Base-by-base conservation (phyloP, 2,329 filamentous ascomycete species). In the Cephalotrichum gorgonifer region DNA sequence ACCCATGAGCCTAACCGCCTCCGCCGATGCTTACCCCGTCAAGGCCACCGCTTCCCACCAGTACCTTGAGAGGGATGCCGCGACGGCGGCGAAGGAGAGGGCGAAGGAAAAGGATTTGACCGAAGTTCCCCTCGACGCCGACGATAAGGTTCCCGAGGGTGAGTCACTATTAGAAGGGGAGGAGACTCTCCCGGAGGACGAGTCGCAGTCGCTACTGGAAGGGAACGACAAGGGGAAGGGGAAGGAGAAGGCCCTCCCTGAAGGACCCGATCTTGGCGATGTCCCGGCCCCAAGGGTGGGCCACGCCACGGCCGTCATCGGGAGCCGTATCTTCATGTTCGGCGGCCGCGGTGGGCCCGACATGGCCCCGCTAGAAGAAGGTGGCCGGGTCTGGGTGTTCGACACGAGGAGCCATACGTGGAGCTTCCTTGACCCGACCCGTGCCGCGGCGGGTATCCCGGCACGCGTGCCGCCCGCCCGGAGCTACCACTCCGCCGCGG, bases 281-380 rank as follows among this genome's bases (percentile, higher is more conserved):
- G 72, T 85, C 1, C 87, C 88, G 1, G 64, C 71, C 2, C 74
- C 86, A 2, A 79, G 88, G 20, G 79, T 90, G 2, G 88, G 88
- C 20, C 79, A 88, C 55, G 83, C 87, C 30, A 79, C 83, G 0
- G 77, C 83, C 12, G 74, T 80, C 1, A 76, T 93, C 51, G 75
- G 81, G 51, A 74, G 76, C 42, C 81, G 80, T 22, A 81, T 94
- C 57, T 91, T 91, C 65, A 54, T 94, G 39, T 95, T 90, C 64
- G 88, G 87, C 44, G 88, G 89, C 9, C 81, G 86, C 42, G 83
- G 84, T 30, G 85, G 85, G 0, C 65, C 73, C 3, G 79, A 79
- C 26, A 83, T 86, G 77, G 69, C 76, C 2, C 80, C 86, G 1
- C 71, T 95, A 11, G 79, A 90, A 47, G 88, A 95, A 58, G 63